Conservation (phyloP, 1,284 basidiomycete genomes). For the Cutaneotrichosporon cyanovorans region DNA sequence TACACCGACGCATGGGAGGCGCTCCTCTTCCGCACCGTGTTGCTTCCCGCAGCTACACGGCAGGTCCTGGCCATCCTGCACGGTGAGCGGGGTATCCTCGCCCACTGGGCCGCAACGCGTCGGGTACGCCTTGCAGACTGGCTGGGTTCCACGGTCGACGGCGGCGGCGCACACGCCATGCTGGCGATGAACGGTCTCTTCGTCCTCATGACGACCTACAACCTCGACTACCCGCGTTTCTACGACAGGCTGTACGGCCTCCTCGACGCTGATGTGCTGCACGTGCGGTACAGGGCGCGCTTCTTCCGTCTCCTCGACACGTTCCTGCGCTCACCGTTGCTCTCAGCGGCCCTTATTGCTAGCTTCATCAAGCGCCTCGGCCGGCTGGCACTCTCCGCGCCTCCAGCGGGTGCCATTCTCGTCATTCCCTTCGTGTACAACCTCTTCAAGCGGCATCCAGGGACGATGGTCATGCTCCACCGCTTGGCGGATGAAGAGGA, state of each 20-base stretch:
- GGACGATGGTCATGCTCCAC: conserved; percentile 89
- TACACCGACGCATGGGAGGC: conserved; percentile 38
- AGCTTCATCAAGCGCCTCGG: conserved; percentile 90
- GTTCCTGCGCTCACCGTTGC: conserved; percentile 85
- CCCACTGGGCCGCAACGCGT: conserved; percentile 38
- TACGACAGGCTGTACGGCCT: conserved; percentile 90
- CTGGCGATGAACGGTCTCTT: conserved; percentile 88
- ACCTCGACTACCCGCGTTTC: conserved; percentile 94
- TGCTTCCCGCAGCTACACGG: conserved; percentile 32
- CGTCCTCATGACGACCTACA: conserved; percentile 84
- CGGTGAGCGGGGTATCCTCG: conserved; percentile 40
- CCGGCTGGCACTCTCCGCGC: conserved; percentile 71
- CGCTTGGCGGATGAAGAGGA: conserved; percentile 44
- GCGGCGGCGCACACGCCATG: conserved; percentile 77
- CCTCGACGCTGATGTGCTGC: conserved; percentile 76
- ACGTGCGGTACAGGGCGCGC: conserved; percentile 83
- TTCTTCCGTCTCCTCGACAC: conserved; percentile 90
- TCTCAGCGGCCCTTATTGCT: conserved; percentile 81
- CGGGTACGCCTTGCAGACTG: conserved; percentile 86
- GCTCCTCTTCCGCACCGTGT: conserved; percentile 18
- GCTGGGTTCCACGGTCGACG: conserved; percentile 79
- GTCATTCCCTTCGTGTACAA: conserved; percentile 93
- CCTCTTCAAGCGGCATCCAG: conserved; percentile 82
- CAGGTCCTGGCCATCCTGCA: conserved; percentile 37
- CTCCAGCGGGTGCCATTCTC: conserved; percentile 84